Evolutionary conservation across 2,329 filamentous ascomycete species (phyloP).

Genomic region (Neonectria coccinea): DNA sequence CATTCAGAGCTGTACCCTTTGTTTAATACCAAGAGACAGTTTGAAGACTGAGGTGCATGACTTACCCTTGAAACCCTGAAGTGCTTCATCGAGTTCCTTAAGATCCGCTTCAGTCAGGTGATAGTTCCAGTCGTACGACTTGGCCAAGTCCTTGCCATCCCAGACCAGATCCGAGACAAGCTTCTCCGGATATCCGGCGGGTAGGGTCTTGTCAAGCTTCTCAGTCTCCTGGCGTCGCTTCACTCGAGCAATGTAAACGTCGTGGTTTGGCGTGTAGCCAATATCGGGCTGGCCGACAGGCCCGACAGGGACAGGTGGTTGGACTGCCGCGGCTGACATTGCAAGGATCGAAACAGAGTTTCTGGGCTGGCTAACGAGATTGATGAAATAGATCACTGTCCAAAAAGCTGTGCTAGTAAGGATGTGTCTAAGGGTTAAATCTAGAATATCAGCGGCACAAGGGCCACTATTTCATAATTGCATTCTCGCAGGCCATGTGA

Average conservation of each 20-base stretch:
- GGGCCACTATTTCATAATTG: constrained; percentile 1
- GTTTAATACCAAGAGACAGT: background rate
- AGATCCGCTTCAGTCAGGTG: constrained; percentile 59
- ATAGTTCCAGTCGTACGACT: constrained; percentile 66
- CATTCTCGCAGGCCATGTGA: constrained; percentile 7
- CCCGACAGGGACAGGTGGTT: constrained; percentile 34
- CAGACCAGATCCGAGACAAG: constrained; percentile 66
- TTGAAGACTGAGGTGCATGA: background rate
- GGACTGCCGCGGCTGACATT: constrained; percentile 25
- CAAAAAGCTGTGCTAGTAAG: background rate
- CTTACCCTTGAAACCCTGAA: constrained; percentile 57
- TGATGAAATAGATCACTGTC: background rate
- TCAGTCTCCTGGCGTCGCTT: constrained; percentile 58
- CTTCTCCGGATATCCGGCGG: constrained; percentile 61
- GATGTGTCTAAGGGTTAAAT: background rate
- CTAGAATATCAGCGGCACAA: background rate
- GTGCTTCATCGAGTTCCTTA: constrained; percentile 59
- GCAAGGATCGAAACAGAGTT: background rate
- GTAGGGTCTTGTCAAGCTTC: constrained; percentile 55
- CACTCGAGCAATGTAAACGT: constrained; percentile 65
- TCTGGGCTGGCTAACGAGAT: background rate
- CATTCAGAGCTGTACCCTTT: constrained; percentile 46
- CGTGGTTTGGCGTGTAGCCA: constrained; percentile 64
- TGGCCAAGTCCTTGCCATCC: constrained; percentile 63
- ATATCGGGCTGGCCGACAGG: constrained; percentile 68